Percentiles rank a stretch among this genome's conserved stretches.
Conservation (phyloP, 2,329 filamentous ascomycete genomes). For the Colletotrichum salicis region DNA sequence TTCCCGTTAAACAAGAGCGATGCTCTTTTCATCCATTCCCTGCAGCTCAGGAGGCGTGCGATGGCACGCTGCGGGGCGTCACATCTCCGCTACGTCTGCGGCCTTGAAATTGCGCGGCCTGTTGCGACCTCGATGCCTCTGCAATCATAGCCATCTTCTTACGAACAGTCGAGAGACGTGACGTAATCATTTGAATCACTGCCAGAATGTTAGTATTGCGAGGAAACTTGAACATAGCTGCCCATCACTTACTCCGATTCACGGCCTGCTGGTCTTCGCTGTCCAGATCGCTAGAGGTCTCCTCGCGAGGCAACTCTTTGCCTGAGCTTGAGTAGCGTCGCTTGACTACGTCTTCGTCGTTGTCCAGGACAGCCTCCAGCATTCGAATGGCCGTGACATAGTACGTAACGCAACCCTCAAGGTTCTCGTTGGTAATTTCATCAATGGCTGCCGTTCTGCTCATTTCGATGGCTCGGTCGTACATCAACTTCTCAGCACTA, state of each 20-base stretch:
- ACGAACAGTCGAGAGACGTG: constrained; percentile 65
- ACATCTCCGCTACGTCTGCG: constrained; percentile 66
- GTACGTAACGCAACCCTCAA: constrained; percentile 87
- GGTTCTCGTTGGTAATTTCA: constrained; percentile 91
- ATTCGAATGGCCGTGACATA: constrained; percentile 94
- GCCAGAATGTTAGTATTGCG: constrained; percentile 39
- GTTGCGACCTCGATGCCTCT: constrained; percentile 63
- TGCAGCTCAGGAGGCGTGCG: constrained; percentile 51
- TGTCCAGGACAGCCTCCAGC: constrained; percentile 93
- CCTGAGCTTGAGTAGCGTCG: constrained; percentile 50
- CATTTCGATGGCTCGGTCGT: constrained; percentile 97
- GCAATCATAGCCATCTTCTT: constrained; percentile 72
- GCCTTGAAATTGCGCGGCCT: constrained; percentile 52
- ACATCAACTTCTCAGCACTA: constrained; percentile 97
- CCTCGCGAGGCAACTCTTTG: constrained; percentile 55
- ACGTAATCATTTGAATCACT: constrained; percentile 73
- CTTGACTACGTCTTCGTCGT: constrained; percentile 70
- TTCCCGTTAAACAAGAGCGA: neutral
- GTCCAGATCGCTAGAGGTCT: constrained; percentile 62
- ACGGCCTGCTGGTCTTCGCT: constrained; percentile 79
- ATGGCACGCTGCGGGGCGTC: constrained; percentile 65
- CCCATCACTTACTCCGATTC: constrained; percentile 70
- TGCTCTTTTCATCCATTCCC: neutral
- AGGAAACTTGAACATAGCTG: no score
- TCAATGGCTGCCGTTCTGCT: constrained; percentile 93